phyloP scores from a whole-genome alignment of 163 green algal species.

The Scenedesmus sp. region DNA sequence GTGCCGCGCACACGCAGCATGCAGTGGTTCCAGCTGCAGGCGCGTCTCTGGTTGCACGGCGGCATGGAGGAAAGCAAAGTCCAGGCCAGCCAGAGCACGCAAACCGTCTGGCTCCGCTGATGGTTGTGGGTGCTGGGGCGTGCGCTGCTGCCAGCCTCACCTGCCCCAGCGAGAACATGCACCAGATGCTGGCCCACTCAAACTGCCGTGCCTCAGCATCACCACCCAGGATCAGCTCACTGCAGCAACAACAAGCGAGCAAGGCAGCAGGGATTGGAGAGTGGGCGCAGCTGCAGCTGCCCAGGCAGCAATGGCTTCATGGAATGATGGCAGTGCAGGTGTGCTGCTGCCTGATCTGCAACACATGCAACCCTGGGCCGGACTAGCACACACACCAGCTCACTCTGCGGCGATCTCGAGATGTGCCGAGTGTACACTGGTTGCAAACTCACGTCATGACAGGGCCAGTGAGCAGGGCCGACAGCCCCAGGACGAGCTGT shows the following conservation, averaged over 20 bases:
- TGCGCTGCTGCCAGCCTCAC: background rate
- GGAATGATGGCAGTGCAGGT: no score
- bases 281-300: background rate
- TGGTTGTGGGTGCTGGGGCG: background rate
- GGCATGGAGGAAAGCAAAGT: no score
- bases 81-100: no score
- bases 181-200: constrained; percentile 46
- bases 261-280: background rate
- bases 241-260: background rate
- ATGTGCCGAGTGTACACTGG: no score
- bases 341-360: no score
- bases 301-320: no score
- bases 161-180: constrained; percentile 46
- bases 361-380: no score
- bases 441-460: background rate
- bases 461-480: constrained; percentile 20
- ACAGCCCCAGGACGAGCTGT: background rate
- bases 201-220: background rate
- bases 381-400: background rate
- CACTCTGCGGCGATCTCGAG: no score
- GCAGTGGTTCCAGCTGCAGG: no score
- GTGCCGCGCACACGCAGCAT: background rate
- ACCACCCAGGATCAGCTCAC: background rate
- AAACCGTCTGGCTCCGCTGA: no score
- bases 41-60: no score